Evolutionary conservation across 345 rosid species (phyloP).

Genomic region (Gossypium anomalum): DNA sequence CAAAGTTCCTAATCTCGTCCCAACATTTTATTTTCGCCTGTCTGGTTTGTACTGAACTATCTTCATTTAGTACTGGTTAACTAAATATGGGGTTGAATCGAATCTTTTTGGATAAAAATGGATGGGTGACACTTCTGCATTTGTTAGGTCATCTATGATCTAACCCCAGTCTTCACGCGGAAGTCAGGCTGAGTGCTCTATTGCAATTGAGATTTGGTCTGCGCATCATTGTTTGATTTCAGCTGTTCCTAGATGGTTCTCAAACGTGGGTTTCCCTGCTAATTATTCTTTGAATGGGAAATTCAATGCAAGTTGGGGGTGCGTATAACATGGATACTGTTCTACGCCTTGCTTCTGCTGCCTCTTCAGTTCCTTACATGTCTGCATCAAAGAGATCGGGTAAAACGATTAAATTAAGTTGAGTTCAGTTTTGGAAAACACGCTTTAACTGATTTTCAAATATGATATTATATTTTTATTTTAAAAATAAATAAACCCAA

Average conservation of each 20-base stretch:
- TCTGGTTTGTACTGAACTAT: conserved; percentile 18
- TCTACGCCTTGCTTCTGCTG: conserved; percentile 66
- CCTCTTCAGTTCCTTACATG: conserved; percentile 36
- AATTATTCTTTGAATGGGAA: conserved; percentile 45
- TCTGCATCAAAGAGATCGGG: conserved; percentile 39
- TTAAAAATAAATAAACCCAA: too few species aligned
- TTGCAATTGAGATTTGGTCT: conserved; percentile 39
- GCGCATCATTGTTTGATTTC: conserved; percentile 30
- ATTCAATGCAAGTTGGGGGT: conserved; percentile 36
- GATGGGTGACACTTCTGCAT: conserved; percentile 92
- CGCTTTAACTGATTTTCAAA: too few species aligned
- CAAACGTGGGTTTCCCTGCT: conserved; percentile 39
- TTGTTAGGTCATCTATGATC: conserved; percentile 45
- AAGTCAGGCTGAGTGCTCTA: conserved; percentile 50
- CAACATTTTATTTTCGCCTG: conserved; percentile 6
- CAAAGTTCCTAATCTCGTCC: neutral
- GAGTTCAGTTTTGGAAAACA: too few species aligned
- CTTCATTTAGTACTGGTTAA: conserved; percentile 7
- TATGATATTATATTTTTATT: too few species aligned
- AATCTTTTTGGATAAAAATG: conserved; percentile 35
- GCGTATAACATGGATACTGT: conserved; percentile 46
- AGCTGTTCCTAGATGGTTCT: conserved; percentile 49
- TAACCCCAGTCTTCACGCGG: conserved; percentile 36
- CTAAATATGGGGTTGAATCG: conserved; percentile 16
- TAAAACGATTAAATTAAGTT: too few species aligned